These are phyloP conservation scores for Anethum foeniculum DNA, from an alignment of 140 eudicot genomes.

Conservation along the genomic window DNA sequence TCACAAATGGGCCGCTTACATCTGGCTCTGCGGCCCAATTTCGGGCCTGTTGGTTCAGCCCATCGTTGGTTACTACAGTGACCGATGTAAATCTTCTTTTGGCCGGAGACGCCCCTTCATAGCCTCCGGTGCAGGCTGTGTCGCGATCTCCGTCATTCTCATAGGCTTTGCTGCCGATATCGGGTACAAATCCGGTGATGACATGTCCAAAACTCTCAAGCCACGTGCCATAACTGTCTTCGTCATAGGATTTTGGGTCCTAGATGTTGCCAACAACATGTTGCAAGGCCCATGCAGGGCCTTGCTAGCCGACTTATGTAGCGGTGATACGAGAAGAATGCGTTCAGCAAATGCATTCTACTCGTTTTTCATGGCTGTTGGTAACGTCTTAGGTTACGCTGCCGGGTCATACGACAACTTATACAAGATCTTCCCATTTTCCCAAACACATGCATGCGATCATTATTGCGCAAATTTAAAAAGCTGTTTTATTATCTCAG, in stretches of 20 bases:
- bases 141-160: slow-evolving; percentile 56
- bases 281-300: slow-evolving; percentile 78
- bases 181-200: slow-evolving; percentile 56
- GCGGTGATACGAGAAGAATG: slow-evolving; percentile 24
- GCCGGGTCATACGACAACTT: slow-evolving; percentile 48
- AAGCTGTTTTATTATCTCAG: slow-evolving; percentile 52
- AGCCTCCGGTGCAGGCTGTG: slow-evolving; percentile 52
- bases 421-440: slow-evolving; percentile 37
- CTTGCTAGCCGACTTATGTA: slow-evolving; percentile 48
- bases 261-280: slow-evolving; percentile 68
- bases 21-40: slow-evolving; percentile 88
- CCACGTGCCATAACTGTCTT: slow-evolving; percentile 64
- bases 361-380: slow-evolving; percentile 78
- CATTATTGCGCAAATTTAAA: slow-evolving; percentile 65
- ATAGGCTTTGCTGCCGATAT: slow-evolving; percentile 88
- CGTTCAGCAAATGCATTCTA: slow-evolving; percentile 38
- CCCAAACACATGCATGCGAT: slow-evolving; percentile 58
- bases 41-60: slow-evolving; percentile 89
- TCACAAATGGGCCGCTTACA: slow-evolving; percentile 56
- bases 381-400: slow-evolving; percentile 66
- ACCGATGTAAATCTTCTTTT: slow-evolving; percentile 52
- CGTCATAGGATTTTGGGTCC: slow-evolving; percentile 64
- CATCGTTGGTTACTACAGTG: slow-evolving; percentile 69
- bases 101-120: slow-evolving; percentile 89
- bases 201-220: slow-evolving; percentile 23